Evolutionary conservation across 345 rosid genomes (phyloP), one percentile per base, ranked within the genome.

Genomic region (Physaria fendleri): DNA sequence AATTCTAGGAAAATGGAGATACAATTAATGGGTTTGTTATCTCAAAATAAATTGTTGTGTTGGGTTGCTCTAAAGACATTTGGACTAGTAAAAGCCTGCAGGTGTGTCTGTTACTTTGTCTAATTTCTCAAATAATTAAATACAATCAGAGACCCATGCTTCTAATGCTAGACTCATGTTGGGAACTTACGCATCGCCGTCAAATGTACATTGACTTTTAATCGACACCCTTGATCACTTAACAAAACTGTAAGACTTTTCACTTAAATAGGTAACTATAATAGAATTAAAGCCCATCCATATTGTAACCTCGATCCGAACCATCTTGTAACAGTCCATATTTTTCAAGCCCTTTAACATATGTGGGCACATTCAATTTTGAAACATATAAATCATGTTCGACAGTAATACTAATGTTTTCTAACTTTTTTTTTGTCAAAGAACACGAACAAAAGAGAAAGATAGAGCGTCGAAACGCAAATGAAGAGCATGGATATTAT

Each of bases 31-130:
- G 32, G 5, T 54, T 54, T 69, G 54, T 37, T 27, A 37, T 44
- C 21, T 27, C 21, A 59, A 32, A 50, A 6, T 41, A 28, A 52
- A 29, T 27, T 11, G 45, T 39, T 61, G 73, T 28, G 28, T 60
- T 60, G 62, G 73, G 62, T 60, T 60, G 60, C 62, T 34, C 73
- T 25, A 68, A 41, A 67, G n/a, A 42, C 46, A 49, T 67, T 52
- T 35, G 56, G 62, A 60, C 42, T 51, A 52, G 49, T 60, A 60
- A 35, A 52, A 43, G 62, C 73, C 67, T 68, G 48, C 66, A 50
- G 61, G 66, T 60, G 66, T 68, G 67, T 68, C 56, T 60, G 49
- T 60, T 60, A 51, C 33, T 42, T 44, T 68, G 62, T 68, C 73
- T 60, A 29, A 43, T 11, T n/a, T n/a, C 21, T 60, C 59, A 29